Conservation (phyloP, 768 basidiomycete species). For the Suillus variegatus region DNA sequence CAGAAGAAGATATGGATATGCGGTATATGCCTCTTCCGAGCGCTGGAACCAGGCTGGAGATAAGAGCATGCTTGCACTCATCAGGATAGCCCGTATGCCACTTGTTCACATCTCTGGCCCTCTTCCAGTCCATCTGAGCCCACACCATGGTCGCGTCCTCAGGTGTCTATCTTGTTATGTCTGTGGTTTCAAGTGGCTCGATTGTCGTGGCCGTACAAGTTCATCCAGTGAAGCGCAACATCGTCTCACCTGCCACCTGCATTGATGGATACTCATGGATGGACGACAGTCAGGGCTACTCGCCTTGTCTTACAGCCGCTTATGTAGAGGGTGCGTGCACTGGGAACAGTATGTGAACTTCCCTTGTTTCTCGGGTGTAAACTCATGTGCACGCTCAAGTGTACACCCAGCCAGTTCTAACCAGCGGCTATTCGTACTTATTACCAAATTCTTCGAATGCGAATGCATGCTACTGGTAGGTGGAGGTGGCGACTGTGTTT, state of each 20-base stretch:
- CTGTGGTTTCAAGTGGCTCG: neutral
- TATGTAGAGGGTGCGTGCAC: too few relatives aligned
- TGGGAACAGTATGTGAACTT: conserved; percentile 22
- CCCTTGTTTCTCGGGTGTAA: neutral
- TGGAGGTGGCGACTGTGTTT: neutral
- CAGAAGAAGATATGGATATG: too few relatives aligned
- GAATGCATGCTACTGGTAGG: conserved; percentile 32
- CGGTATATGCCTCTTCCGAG: neutral
- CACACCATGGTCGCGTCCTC: neutral
- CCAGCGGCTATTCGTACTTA: conserved; percentile 17
- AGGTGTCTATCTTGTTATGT: neutral
- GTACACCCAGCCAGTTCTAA: conserved; percentile 27
- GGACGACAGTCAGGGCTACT: conserved; percentile 17
- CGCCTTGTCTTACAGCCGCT: conserved; percentile 27
- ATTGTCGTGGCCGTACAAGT: conserved; percentile 7
- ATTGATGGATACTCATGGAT: conserved; percentile 25
- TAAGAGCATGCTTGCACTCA: neutral
- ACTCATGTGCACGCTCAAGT: conserved; percentile 11
- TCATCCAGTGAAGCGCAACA: conserved; percentile 14
- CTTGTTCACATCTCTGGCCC: too few relatives aligned
- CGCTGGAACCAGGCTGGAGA: neutral
- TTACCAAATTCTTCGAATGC: conserved; percentile 24
- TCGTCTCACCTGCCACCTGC: conserved; percentile 20
- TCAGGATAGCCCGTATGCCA: too few relatives aligned
- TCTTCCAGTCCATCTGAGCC: too few relatives aligned